These are phyloP conservation scores for Coniochaeta pulveracea DNA, from an alignment of 2,329 filamentous ascomycete species.

Conservation along the genomic window DNA sequence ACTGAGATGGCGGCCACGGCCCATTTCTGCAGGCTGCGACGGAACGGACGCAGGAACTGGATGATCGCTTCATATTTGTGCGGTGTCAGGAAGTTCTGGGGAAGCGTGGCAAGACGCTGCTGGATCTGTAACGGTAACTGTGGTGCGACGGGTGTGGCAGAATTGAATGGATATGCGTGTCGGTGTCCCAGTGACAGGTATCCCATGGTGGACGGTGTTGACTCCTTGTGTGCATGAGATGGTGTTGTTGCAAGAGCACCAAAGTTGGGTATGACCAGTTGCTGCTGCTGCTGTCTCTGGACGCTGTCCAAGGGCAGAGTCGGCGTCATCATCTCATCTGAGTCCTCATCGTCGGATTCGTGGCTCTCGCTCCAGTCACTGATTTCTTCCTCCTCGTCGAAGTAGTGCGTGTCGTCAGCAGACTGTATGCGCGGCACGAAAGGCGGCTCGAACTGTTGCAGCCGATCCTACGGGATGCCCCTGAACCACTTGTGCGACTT, in stretches of 20 bases:
- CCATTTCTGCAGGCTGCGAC: slow-evolving; percentile 26
- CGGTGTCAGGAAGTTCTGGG: slow-evolving; percentile 1
- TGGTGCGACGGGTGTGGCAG: not conserved
- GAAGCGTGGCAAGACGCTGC: not conserved
- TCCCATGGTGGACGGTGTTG: not conserved
- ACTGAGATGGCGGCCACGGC: slow-evolving; percentile 31
- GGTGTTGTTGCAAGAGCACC: not conserved
- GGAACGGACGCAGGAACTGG: slow-evolving; percentile 24
- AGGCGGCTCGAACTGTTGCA: slow-evolving; percentile 63
- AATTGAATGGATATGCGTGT: not conserved
- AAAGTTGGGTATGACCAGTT: too few species aligned
- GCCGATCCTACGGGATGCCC: slow-evolving; percentile 63
- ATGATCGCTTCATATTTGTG: slow-evolving; percentile 10
- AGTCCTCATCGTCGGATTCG: slow-evolving; percentile 13
- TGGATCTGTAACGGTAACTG: not conserved
- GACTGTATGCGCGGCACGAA: slow-evolving; percentile 64
- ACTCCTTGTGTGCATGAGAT: not conserved
- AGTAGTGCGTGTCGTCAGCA: slow-evolving; percentile 74
- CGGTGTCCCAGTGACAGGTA: slow-evolving; percentile 3
- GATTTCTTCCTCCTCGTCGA: slow-evolving; percentile 72
- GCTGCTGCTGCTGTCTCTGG: not conserved
- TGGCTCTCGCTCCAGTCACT: slow-evolving; percentile 47
- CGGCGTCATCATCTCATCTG: not conserved
- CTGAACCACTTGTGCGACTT: slow-evolving; percentile 81
- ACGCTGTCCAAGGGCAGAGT: not conserved